phyloP scores from a whole-genome alignment of 2,329 filamentous ascomycete species.

The Pseudogymnoascus sp. region DNA sequence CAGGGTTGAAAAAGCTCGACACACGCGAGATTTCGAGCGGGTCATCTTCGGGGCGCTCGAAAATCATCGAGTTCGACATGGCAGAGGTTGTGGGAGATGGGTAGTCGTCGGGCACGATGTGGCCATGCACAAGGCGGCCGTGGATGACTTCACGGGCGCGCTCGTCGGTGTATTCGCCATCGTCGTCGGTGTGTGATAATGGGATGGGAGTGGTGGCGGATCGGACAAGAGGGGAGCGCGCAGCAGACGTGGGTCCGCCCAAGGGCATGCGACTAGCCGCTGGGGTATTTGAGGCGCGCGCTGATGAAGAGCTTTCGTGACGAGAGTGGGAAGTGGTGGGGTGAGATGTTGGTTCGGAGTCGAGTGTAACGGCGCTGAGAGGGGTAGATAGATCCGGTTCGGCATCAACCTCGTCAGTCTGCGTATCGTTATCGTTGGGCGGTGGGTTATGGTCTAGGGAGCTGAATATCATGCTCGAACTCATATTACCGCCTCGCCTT shows the following conservation, averaged over 20 bases:
- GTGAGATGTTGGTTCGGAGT: conserved; percentile 5
- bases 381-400: neutral
- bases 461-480: conserved; percentile 61
- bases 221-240: conserved; percentile 20
- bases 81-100: conserved; percentile 70
- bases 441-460: conserved; percentile 1
- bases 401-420: neutral
- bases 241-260: conserved; percentile 11
- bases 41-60: conserved; percentile 58
- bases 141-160: conserved; percentile 85
- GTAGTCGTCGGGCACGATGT: conserved; percentile 91
- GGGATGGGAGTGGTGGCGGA: conserved; percentile 19
- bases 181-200: conserved; percentile 22
- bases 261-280: conserved; percentile 21
- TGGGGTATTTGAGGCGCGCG: conserved; percentile 18
- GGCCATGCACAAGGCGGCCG: conserved; percentile 82
- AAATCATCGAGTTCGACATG: conserved; percentile 48
- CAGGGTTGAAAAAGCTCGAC: conserved; percentile 70
- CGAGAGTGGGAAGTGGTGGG: conserved; percentile 20
- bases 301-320: conserved; percentile 22
- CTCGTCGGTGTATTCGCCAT: conserved; percentile 47
- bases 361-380: neutral
- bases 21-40: conserved; percentile 73
- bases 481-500: conserved; percentile 58
- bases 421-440: neutral